These are phyloP conservation scores for Penicillium simplicissimum DNA, from an alignment of 495 filamentous ascomycete species.

Conservation along the genomic window DNA sequence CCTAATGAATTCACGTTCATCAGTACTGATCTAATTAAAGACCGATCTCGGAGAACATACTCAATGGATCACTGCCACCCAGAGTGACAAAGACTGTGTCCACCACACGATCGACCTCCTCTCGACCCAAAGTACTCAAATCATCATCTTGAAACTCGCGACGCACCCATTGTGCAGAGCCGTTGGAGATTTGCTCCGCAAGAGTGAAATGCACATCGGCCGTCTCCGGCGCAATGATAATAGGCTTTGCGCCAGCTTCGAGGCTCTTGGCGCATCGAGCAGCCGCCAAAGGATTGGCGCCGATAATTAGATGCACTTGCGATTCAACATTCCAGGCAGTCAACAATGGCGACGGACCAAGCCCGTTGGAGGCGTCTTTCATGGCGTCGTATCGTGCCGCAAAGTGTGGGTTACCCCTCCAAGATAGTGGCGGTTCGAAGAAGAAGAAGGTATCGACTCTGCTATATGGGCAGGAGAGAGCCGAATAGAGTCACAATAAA, in stretches of 20 bases:
- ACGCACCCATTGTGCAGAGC: conserved; percentile 69
- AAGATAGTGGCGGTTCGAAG: conserved; percentile 7
- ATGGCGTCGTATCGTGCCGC: conserved; percentile 28
- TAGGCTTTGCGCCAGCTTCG: conserved; percentile 81
- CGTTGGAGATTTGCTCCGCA: conserved; percentile 68
- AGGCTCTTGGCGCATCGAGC: conserved; percentile 78
- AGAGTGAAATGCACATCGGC: conserved; percentile 69
- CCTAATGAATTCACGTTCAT: conserved; percentile 37
- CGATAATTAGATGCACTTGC: conserved; percentile 84
- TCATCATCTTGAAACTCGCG: conserved; percentile 73
- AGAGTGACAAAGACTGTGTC: conserved; percentile 91
- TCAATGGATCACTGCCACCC: conserved; percentile 52
- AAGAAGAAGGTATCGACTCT: not conserved
- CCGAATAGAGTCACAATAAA: not conserved
- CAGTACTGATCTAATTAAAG: not conserved
- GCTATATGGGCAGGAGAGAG: not conserved
- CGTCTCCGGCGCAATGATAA: conserved; percentile 73
- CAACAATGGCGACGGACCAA: conserved; percentile 56
- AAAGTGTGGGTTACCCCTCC: conserved; percentile 24
- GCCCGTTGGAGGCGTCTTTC: conserved; percentile 35
- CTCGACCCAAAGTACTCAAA: conserved; percentile 71
- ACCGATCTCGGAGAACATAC: conserved; percentile 35
- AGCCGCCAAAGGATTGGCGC: conserved; percentile 82
- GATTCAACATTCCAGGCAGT: conserved; percentile 72
- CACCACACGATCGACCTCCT: conserved; percentile 75